phyloP scores from a whole-genome alignment of 2,329 filamentous ascomycete genomes.

The Leptographium galeiforme region DNA sequence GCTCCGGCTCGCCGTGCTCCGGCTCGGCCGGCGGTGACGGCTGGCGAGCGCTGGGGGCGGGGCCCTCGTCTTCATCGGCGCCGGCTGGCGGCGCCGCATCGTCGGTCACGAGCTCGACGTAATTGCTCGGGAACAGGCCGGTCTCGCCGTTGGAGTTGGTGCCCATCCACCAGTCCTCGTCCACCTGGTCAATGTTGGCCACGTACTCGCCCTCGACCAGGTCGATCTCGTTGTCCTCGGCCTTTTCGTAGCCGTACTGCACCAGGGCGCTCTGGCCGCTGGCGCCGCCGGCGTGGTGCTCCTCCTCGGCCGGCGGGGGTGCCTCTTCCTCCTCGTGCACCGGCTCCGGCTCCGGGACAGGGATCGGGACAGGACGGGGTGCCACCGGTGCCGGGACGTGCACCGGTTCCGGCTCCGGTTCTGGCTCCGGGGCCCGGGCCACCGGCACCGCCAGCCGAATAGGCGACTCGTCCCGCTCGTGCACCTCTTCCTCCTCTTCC shows the following conservation, averaged over 20 bases:
- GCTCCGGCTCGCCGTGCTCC: not conserved
- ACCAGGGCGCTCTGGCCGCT: constrained; percentile 57
- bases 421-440: constrained; percentile 39
- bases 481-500: constrained; percentile 43
- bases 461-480: constrained; percentile 50
- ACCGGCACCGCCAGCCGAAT: constrained; percentile 81
- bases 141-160: constrained; percentile 72
- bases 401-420: constrained; percentile 2
- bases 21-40: constrained; percentile 15
- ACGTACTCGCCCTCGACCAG: constrained; percentile 79
- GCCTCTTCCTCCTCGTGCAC: constrained; percentile 35
- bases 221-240: constrained; percentile 93
- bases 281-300: constrained; percentile 30
- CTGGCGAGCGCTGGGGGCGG: constrained; percentile 14
- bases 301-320: constrained; percentile 49
- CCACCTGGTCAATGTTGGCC: constrained; percentile 90
- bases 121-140: constrained; percentile 93
- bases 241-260: constrained; percentile 94
- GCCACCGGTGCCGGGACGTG: constrained; percentile 24
- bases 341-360: constrained; percentile 20
- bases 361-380: constrained; percentile 34
- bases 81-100: constrained; percentile 20
- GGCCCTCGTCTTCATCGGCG: constrained; percentile 1
- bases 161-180: constrained; percentile 98
- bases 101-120: constrained; percentile 72